Conservation (phyloP, 768 basidiomycete species). For the Mycena venus region DNA sequence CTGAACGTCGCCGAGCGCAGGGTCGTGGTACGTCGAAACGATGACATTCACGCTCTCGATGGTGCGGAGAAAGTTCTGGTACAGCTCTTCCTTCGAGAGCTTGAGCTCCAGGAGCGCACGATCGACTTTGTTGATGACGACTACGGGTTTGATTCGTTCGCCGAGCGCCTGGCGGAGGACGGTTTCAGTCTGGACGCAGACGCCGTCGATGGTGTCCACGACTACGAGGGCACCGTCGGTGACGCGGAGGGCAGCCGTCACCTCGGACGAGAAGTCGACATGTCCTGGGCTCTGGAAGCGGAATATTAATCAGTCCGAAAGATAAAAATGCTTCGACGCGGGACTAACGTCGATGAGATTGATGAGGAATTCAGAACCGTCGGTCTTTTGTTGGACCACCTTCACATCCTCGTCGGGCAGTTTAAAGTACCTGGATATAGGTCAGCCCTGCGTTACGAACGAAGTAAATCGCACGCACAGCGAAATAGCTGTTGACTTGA, state of each 20-base stretch:
- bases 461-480: background rate
- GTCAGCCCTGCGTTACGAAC: background rate
- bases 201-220: conserved; percentile 99
- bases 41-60: conserved; percentile 99
- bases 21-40: conserved; percentile 96
- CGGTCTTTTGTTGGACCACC: conserved; percentile 93
- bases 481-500: conserved; percentile 99
- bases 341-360: conserved; percentile 90
- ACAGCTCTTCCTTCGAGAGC: conserved; percentile 95
- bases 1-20: conserved; percentile 95
- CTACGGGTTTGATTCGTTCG: conserved; percentile 99
- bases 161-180: conserved; percentile 96
- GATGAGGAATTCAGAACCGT: conserved; percentile 97
- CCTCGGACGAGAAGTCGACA: conserved; percentile 99
- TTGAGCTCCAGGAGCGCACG: conserved; percentile 98
- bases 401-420: conserved; percentile 88
- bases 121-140: conserved; percentile 99
- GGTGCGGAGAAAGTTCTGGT: conserved; percentile 97
- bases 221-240: conserved; percentile 99
- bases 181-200: conserved; percentile 99
- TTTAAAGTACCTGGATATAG: conserved; percentile 88
- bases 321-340: background rate
- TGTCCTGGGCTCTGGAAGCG: conserved; percentile 80
- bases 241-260: conserved; percentile 99
- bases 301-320: background rate